Evolutionary conservation across 139 green algal genomes (phyloP).

Genomic region (Nannochloris sp.): DNA sequence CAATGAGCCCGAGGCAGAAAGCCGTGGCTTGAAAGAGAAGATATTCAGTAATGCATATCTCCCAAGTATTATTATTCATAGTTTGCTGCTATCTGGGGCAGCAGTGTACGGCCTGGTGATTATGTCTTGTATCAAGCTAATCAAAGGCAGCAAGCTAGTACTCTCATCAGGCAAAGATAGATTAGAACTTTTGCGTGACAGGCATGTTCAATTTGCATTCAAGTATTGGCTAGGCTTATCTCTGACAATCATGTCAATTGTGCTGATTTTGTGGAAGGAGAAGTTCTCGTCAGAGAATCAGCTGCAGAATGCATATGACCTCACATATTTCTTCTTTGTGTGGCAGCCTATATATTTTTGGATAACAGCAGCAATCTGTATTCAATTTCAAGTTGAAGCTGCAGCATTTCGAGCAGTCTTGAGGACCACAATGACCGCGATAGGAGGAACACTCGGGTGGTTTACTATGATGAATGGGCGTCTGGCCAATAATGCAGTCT

Average conservation of each 20-base stretch:
- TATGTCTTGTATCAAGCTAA: not conserved
- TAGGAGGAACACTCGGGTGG: slow-evolving; percentile 8
- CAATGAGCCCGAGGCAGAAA: not conserved
- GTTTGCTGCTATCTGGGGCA: not conserved
- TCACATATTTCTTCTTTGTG: slow-evolving; percentile 11
- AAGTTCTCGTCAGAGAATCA: not conserved
- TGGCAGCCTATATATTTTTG: slow-evolving; percentile 22
- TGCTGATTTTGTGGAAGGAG: slow-evolving; percentile 15
- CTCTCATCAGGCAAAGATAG: not conserved
- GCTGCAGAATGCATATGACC: not conserved
- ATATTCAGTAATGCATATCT: slow-evolving; percentile 1
- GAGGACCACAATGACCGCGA: slow-evolving; percentile 8
- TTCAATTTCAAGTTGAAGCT: slow-evolving; percentile 19
- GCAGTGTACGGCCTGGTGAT: not conserved
- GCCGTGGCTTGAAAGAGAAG: not conserved
- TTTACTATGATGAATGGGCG: slow-evolving; percentile 15
- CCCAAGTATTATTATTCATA: not conserved
- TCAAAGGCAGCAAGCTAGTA: not conserved
- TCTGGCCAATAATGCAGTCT: slow-evolving; percentile 14
- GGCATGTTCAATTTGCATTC: slow-evolving; percentile 1
- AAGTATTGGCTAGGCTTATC: slow-evolving; percentile 18
- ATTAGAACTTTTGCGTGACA: not conserved
- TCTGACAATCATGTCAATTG: slow-evolving; percentile 4
- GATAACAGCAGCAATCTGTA: slow-evolving; percentile 21
- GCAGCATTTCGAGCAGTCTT: slow-evolving; percentile 10